Percentiles rank a stretch among this genome's conserved stretches.
These are phyloP conservation scores for Cyberlindnera galapagoensis DNA, from an alignment of 805 yeast species.

Conservation along the genomic window DNA sequence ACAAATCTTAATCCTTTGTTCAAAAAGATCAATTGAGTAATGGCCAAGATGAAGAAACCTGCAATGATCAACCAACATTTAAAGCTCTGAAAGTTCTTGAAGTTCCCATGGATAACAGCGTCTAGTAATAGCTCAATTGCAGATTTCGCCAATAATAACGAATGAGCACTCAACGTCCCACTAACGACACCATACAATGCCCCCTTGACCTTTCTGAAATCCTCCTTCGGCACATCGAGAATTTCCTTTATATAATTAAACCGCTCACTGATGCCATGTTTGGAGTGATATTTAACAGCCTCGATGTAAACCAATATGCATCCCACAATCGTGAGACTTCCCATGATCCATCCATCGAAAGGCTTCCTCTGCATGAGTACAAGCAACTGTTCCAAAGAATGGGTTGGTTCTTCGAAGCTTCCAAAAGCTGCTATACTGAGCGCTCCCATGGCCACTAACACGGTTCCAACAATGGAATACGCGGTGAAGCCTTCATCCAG, in stretches of 20 bases:
- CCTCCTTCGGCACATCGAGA: constrained; percentile 5
- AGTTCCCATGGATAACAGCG: constrained; percentile 30
- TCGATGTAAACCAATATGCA: constrained; percentile 26
- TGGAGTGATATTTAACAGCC: constrained; percentile 7
- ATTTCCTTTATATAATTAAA: constrained; percentile 1
- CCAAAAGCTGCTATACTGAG: constrained; percentile 72
- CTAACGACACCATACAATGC: constrained; percentile 58
- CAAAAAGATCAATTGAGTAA: constrained; percentile 64
- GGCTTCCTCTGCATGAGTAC: constrained; percentile 33
- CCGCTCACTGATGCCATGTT: neutral
- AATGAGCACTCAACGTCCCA: constrained; percentile 80
- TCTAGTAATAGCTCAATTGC: constrained; percentile 61
- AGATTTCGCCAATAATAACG: constrained; percentile 79
- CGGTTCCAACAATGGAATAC: constrained; percentile 56
- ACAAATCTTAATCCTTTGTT: constrained; percentile 66
- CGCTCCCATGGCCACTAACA: constrained; percentile 67
- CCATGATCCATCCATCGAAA: constrained; percentile 53
- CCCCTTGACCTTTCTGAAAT: constrained; percentile 41
- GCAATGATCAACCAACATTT: constrained; percentile 45
- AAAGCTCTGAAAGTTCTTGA: constrained; percentile 32
- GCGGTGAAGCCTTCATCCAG: constrained; percentile 62
- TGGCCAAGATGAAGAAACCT: constrained; percentile 55
- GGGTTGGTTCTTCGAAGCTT: constrained; percentile 46
- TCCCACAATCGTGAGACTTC: constrained; percentile 28
- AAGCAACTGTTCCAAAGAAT: constrained; percentile 41